Evolutionary conservation across 1,284 basidiomycete genomes (phyloP), one percentile per base, ranked within the genome.

Genomic region (Blastosporella zonata): DNA sequence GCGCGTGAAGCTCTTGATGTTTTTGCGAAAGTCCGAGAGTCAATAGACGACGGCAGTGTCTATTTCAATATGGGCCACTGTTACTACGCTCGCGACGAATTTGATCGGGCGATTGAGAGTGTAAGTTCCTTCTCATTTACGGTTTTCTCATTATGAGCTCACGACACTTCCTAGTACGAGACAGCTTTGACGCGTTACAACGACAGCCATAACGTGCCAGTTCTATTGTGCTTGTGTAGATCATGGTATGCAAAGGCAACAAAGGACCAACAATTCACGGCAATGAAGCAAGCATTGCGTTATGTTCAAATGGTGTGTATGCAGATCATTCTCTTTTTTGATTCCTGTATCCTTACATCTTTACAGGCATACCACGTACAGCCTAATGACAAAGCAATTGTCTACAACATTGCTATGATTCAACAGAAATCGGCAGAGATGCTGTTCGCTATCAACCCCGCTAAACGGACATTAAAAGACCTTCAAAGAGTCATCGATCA

Each of bases 361-460:
- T 36, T 21, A 6, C 39, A 94, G 89, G 93, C 93, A 1, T 73
- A 88, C 21, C 85, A 90, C 59, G 66, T 93, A 17, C 82, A 87
- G 58, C 92, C 93, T 0, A 78, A 75, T 49, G 94, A 97, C 71
- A 93, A 93, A 60, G 89, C 90, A 4, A 85, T 89, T 44, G 57
- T 90, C 35, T 97, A 95, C 70, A 97, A 97, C 66, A 90, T 97
- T 61, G 94, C 93, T 46, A 93, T 97, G 87, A 92, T 97, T 29
- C 85, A 94, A 66, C 94, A 97, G 66, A 96, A 96, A 67, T 87
- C 90, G 0, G 89, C 91, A 0, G 93, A 97, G 65, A 79, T 97
- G 70, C 70, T 97, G 41, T 83, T 93, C 53, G 76, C 81, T 1
- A 70, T 94, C 17, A 75, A 78, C 1, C 78, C 86, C 0, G 73